Conservation (phyloP, 495 filamentous ascomycete species). For the Penicillium crystallinum region DNA sequence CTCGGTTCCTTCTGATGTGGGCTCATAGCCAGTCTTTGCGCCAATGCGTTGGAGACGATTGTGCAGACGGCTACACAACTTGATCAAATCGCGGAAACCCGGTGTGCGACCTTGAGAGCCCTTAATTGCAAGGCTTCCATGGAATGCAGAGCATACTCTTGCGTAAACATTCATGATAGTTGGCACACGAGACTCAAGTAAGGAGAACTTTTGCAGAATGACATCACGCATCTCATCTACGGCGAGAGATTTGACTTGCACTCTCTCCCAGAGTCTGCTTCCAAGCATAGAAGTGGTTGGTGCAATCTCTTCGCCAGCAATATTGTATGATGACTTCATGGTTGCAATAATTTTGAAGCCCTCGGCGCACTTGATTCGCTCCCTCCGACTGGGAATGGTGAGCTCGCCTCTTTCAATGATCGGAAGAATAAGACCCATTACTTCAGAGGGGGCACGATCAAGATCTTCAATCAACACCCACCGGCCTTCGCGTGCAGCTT, state of each 20-base stretch:
- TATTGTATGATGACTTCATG: slow-evolving; percentile 69
- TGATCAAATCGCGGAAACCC: slow-evolving; percentile 79
- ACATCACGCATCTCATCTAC: slow-evolving; percentile 72
- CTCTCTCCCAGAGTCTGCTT: slow-evolving; percentile 71
- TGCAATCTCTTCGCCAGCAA: slow-evolving; percentile 59
- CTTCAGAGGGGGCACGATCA: slow-evolving; percentile 90
- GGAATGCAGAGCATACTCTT: slow-evolving; percentile 52
- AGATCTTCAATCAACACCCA: slow-evolving; percentile 98
- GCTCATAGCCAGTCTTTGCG: slow-evolving; percentile 65
- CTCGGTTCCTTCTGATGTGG: slow-evolving; percentile 63
- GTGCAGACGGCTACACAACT: slow-evolving; percentile 77
- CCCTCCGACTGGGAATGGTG: slow-evolving; percentile 77
- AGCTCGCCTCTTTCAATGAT: slow-evolving; percentile 86
- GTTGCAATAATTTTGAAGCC: slow-evolving; percentile 91
- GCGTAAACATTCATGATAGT: slow-evolving; percentile 73
- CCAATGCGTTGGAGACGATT: slow-evolving; percentile 51
- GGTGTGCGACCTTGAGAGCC: slow-evolving; percentile 44
- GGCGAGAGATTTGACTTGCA: slow-evolving; percentile 60
- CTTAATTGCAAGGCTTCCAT: slow-evolving; percentile 42
- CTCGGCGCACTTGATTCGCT: slow-evolving; percentile 71
- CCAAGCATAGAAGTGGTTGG: slow-evolving; percentile 62
- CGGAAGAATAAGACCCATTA: slow-evolving; percentile 84
- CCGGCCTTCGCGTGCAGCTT: slow-evolving; percentile 84
- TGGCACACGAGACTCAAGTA: slow-evolving; percentile 62
- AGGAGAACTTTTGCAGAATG: slow-evolving; percentile 59